Evolutionary conservation across 192 early-diverging fungal genomes (phyloP).

Genomic region (Martensiomyces pterosporus): DNA sequence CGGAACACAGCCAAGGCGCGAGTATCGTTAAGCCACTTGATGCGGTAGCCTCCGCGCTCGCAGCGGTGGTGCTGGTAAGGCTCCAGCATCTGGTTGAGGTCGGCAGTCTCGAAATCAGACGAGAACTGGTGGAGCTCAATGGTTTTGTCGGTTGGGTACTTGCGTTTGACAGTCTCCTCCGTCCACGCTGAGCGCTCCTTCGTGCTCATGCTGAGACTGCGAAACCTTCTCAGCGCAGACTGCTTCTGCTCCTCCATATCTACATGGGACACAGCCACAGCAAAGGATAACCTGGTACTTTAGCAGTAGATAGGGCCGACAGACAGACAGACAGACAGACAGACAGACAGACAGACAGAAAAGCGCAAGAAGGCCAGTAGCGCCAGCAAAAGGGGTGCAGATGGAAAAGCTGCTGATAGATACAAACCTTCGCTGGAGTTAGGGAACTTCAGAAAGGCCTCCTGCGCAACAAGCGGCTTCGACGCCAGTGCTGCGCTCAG

Average conservation of each 20-base stretch:
- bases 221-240: slow-evolving; percentile 38
- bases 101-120: slow-evolving; percentile 49
- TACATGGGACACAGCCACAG: no score
- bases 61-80: slow-evolving; percentile 52
- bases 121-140: slow-evolving; percentile 49
- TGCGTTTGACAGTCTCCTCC: slow-evolving; percentile 48
- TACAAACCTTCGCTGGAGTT: slow-evolving; percentile 17
- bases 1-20: slow-evolving; percentile 52
- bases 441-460: slow-evolving; percentile 38
- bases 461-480: slow-evolving; percentile 41
- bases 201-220: slow-evolving; percentile 48
- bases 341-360: no score
- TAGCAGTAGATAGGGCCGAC: no score
- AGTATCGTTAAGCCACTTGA: slow-evolving; percentile 53
- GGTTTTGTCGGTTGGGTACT: slow-evolving; percentile 50
- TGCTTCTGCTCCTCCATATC: slow-evolving; percentile 25
- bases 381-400: no score
- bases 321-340: no score
- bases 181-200: slow-evolving; percentile 48
- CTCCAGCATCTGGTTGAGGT: slow-evolving; percentile 52
- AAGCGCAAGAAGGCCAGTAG: no score
- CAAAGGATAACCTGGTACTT: no score
- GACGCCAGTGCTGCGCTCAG: slow-evolving; percentile 38
- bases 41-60: slow-evolving; percentile 51
- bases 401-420: no score